A percentile compares a stretch with the other conserved stretches of the same genome.
Conservation (phyloP, 345 rosid genomes). For the Pseudoturritis turrita region DNA sequence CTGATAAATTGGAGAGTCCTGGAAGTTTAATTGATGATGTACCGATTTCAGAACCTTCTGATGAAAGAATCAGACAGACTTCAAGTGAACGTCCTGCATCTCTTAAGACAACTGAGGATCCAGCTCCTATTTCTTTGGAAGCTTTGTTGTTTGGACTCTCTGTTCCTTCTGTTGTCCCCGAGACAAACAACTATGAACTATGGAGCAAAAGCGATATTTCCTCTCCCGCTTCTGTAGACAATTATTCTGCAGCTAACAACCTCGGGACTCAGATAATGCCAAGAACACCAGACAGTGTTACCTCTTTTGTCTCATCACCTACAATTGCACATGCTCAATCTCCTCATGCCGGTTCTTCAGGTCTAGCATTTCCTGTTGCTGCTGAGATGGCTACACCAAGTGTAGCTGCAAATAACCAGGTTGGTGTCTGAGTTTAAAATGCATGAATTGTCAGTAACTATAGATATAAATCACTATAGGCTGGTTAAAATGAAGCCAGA, state of each 20-base stretch:
- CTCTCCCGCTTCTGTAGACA: slow-evolving; percentile 18
- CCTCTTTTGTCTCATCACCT: slow-evolving; percentile 24
- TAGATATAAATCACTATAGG: neutral
- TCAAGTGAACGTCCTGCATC: slow-evolving; percentile 28
- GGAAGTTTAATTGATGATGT: slow-evolving; percentile 39
- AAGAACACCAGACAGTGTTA: neutral
- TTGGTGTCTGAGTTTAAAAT: slow-evolving; percentile 14
- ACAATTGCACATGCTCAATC: slow-evolving; percentile 23
- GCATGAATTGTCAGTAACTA: neutral
- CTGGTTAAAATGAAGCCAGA: neutral
- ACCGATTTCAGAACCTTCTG: slow-evolving; percentile 28
- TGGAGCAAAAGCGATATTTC: slow-evolving; percentile 14
- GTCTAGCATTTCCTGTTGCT: slow-evolving; percentile 8
- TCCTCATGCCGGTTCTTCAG: slow-evolving; percentile 23
- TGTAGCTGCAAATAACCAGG: slow-evolving; percentile 38
- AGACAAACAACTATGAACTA: slow-evolving; percentile 2
- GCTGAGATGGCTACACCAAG: slow-evolving; percentile 16
- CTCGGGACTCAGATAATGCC: slow-evolving; percentile 12
- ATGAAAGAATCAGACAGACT: slow-evolving; percentile 27
- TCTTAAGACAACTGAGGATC: slow-evolving; percentile 24
- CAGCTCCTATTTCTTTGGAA: slow-evolving; percentile 52
- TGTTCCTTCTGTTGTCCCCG: slow-evolving; percentile 31
- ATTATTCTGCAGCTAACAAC: slow-evolving; percentile 12
- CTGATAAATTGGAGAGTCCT: slow-evolving; percentile 19
- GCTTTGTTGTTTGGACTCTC: slow-evolving; percentile 53